Evolutionary conservation across 2,329 filamentous ascomycete genomes (phyloP), one percentile per base, ranked within the genome.

Genomic region (Magnaporthiopsis incrustans): DNA sequence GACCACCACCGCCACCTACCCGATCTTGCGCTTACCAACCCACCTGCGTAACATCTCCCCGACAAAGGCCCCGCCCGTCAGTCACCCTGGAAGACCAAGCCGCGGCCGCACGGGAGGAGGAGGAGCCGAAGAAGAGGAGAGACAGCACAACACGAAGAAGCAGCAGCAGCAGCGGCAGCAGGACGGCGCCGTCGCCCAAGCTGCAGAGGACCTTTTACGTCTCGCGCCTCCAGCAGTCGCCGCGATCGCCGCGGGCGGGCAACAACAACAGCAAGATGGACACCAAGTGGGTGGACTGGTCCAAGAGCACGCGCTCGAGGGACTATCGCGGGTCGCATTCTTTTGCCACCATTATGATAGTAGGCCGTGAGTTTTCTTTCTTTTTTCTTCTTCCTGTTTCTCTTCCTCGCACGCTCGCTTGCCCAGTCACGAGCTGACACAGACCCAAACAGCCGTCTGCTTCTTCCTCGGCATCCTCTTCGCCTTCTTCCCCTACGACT

Each of bases 381-480:
- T 14, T 62, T 57, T 62, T 35, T 35, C 11, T 33, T 33, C 32
- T 33, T 33, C 10, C 10, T 33, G 4, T 33, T 10, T 5, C 32
- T 33, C 32, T 35, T 35, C 33, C 30, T 30, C 30, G 30, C 30
- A 30, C 30, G 30, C 30, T 30, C 30, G 30, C 30, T 30, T 30
- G 4, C 7, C 11, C 8, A 8, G 14, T 15, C 26, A 58, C 26
- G 25, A 58, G 30, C 57, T 32, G 6, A 58, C 57, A 26, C 11
- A 26, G 60, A 66, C 67, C 61, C 60, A 64, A 57, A 60, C 71
- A 93, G 90, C 90, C 68, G 92, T 90, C 69, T 97, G 91, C 77
- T 99, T 99, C 85, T 97, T 98, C 85, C 89, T 99, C 68, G 95
- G 95, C 71, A 92, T 98, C 76, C 89, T 99, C 77, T 99, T 98